A percentile compares a stretch with the other conserved stretches of the same genome.
Conservation (phyloP, 2,329 filamentous ascomycete genomes). For the Fusarium mexicanum region DNA sequence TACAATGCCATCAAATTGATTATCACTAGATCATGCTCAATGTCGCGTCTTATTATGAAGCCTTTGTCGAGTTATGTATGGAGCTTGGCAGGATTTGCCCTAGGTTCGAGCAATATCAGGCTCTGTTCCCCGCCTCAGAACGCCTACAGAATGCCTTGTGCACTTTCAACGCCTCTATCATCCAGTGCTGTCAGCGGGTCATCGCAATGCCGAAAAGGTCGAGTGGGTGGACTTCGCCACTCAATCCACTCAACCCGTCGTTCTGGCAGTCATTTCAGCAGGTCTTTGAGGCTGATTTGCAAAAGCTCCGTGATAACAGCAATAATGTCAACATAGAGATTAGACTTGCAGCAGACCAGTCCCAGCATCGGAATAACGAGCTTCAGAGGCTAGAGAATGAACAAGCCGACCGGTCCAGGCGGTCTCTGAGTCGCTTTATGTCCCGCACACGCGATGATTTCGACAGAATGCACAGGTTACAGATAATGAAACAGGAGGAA, state of each 20-base stretch:
- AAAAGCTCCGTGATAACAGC: conserved; percentile 30
- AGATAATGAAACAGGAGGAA: fast-evolving
- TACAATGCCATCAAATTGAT: fast-evolving
- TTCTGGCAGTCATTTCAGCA: conserved; percentile 44
- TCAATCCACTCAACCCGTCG: fast-evolving
- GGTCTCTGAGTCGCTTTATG: fast-evolving
- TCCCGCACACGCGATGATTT: neutral
- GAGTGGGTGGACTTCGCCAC: conserved; percentile 25
- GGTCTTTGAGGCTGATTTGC: conserved; percentile 41
- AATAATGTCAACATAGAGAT: conserved; percentile 41
- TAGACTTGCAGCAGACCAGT: conserved; percentile 37
- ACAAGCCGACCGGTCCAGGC: neutral
- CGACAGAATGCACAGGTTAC: fast-evolving
- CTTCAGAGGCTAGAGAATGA: conserved; percentile 1
- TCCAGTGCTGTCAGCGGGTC: conserved; percentile 48
- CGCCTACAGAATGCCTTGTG: conserved; percentile 48
- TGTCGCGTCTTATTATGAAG: conserved; percentile 52
- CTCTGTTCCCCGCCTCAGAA: conserved; percentile 48
- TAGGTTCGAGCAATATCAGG: conserved; percentile 49
- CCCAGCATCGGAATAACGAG: conserved; percentile 35
- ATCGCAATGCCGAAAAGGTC: neutral
- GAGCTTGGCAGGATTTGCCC: conserved; percentile 49
- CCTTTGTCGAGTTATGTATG: conserved; percentile 50
- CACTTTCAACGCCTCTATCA: conserved; percentile 48
- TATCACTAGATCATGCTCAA: conserved; percentile 47